Percentiles rank a stretch among this genome's conserved stretches.
phyloP scores from a whole-genome alignment of 129 eudicot species.

The Kitagawia praeruptora region DNA sequence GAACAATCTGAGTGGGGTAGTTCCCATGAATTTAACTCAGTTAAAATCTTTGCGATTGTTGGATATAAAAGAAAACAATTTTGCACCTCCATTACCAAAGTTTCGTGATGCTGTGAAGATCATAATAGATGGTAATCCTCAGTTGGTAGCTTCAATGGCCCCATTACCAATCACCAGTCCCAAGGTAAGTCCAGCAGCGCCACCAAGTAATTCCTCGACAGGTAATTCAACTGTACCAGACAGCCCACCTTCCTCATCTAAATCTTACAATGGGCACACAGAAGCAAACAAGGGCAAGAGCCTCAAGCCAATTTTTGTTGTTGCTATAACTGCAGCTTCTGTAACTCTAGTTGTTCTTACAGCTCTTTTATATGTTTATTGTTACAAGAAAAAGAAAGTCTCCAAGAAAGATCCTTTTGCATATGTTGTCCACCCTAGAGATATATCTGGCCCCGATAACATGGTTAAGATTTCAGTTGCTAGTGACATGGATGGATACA shows the following conservation, averaged over 20 bases:
- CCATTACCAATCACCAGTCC: constrained; percentile 16
- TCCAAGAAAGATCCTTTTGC: constrained; percentile 9
- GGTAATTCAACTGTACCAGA: constrained; percentile 11
- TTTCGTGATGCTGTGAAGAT: constrained; percentile 37
- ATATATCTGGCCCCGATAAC: constrained; percentile 31
- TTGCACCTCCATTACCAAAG: constrained; percentile 47
- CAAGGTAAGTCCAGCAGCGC: background rate
- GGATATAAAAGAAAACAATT: constrained; percentile 46
- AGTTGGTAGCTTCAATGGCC: constrained; percentile 14
- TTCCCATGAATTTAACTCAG: constrained; percentile 40
- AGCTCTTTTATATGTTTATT: constrained; percentile 3
- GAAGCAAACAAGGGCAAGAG: background rate
- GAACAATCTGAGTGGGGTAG: constrained; percentile 34
- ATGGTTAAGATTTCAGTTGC: constrained; percentile 42
- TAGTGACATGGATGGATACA: constrained; percentile 16
- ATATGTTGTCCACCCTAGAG: constrained; percentile 40
- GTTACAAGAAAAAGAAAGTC: constrained; percentile 15
- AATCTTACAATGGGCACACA: constrained; percentile 2
- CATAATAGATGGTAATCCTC: constrained; percentile 32
- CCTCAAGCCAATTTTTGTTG: constrained; percentile 3
- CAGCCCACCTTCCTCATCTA: constrained; percentile 21
- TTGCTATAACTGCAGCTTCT: constrained; percentile 14
- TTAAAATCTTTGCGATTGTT: constrained; percentile 38
- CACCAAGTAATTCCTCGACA: constrained; percentile 1
- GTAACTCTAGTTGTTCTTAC: constrained; percentile 10